Base-by-base conservation (phyloP, 331 rosid genomes). In the Stylosanthes scabra region DNA sequence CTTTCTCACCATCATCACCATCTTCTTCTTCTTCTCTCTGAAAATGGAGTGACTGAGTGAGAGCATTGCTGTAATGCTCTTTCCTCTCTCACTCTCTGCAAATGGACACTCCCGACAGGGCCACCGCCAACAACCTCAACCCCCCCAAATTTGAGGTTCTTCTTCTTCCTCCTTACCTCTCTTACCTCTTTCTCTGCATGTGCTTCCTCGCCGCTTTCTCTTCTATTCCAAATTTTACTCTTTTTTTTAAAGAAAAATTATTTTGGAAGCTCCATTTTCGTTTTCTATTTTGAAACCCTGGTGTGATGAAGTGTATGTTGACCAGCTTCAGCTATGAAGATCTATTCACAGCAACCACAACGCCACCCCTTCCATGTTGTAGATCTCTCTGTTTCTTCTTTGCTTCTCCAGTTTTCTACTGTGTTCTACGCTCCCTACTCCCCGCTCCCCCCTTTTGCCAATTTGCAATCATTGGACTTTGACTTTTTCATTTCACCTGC, bases 81-180 rank as follows among this genome's bases (percentile, higher is more conserved):
- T 50, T 5, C 44, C 74, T 64, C 63, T 74, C 75, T 63, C 82
- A 41, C 71, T 61, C 67, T 70, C 81, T 76, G 82, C 80, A 72
- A 50, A 90, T 90, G 96, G 96, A 88, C 75, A 88, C 96, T 20
- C 96, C 96, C 28, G 91, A 90, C 83, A 90, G 88, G 82, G 86
- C 64, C 80, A 82, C 4, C 54, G 12, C n/a, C 55, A 13, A 68
- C 80, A 83, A 84, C 93, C 83, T 84, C 87, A 88, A 88, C 49
- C 47, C 66, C 27, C 47, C 87, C 59, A 88, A 81, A 72, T 82
- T 88, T 74, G 96, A 90, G 91, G 96, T 90, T 42, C 47, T 51
- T 10, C n/a, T 50, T n/a, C 56, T 50, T 16, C 56, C 3, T 76
- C 9, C 12, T 49, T 76, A 50, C n/a, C 39, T 71, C 47, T 63